These are phyloP conservation scores for Pseudomonodictys pantanalensis DNA, from an alignment of 495 filamentous ascomycete genomes.

Conservation along the genomic window DNA sequence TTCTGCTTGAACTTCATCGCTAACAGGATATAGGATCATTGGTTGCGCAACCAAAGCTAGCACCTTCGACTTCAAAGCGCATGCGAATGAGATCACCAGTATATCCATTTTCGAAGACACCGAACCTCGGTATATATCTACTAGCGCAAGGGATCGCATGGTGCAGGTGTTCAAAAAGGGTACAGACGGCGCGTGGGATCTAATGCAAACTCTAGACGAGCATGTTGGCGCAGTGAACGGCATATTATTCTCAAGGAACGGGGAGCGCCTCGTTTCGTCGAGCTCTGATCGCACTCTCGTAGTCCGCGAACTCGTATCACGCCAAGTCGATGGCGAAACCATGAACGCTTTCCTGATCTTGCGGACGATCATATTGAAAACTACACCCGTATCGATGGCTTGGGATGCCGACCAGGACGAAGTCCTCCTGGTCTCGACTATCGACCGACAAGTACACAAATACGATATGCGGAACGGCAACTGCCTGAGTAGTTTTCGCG, in stretches of 20 bases:
- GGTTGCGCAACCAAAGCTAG: constrained; percentile 47
- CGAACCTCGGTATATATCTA: constrained; percentile 62
- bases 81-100: constrained; percentile 80
- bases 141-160: constrained; percentile 81
- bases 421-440: constrained; percentile 69
- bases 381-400: constrained; percentile 81
- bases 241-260: constrained; percentile 60
- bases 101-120: constrained; percentile 63
- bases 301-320: constrained; percentile 70
- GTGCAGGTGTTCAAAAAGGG: constrained; percentile 80
- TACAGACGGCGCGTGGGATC: constrained; percentile 50
- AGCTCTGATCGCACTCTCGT: constrained; percentile 85
- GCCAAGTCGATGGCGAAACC: constrained; percentile 58
- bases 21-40: constrained; percentile 43
- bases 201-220: constrained; percentile 75
- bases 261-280: constrained; percentile 73
- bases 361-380: constrained; percentile 74
- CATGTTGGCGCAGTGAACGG: constrained; percentile 68
- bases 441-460: constrained; percentile 75
- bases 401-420: constrained; percentile 55
- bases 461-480: constrained; percentile 74
- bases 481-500: constrained; percentile 69
- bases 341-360: constrained; percentile 74
- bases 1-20: constrained; percentile 9
- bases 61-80: constrained; percentile 70